phyloP scores from a whole-genome alignment of 1,284 basidiomycete genomes.

The Coniferiporia weirii region DNA sequence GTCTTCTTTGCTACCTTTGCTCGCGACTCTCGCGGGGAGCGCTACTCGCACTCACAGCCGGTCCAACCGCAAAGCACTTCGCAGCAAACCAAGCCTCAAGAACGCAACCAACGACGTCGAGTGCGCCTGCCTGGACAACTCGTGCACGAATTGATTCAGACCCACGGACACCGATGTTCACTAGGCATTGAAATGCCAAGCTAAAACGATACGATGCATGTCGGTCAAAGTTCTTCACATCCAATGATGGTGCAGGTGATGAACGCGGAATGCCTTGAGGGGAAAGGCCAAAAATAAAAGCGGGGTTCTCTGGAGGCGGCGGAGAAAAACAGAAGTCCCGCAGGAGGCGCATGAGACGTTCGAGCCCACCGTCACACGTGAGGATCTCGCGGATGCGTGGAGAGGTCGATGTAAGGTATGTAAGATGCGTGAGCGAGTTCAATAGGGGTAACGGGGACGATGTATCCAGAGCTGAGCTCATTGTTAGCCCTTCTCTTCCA shows the following conservation, averaged over 20 bases:
- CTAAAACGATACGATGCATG: slow-evolving; percentile 84
- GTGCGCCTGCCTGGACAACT: slow-evolving; percentile 93
- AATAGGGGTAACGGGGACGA: slow-evolving; percentile 87
- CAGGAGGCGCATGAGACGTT: slow-evolving; percentile 91
- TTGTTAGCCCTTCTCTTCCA: slow-evolving; percentile 19
- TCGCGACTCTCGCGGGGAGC: slow-evolving; percentile 70
- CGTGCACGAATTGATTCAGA: slow-evolving; percentile 87
- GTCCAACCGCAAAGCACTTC: slow-evolving; percentile 76
- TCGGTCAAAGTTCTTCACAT: slow-evolving; percentile 70
- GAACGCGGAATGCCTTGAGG: slow-evolving; percentile 49
- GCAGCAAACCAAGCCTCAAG: slow-evolving; percentile 88
- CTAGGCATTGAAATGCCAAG: slow-evolving; percentile 94
- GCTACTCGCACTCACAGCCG: slow-evolving; percentile 55
- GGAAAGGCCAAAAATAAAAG: slow-evolving; percentile 67
- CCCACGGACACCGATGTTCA: slow-evolving; percentile 97
- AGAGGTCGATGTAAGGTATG: slow-evolving; percentile 95
- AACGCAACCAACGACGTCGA: slow-evolving; percentile 93
- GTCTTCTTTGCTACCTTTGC: slow-evolving; percentile 55
- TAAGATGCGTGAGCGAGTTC: slow-evolving; percentile 96
- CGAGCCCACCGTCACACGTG: slow-evolving; percentile 95
- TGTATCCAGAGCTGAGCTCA: slow-evolving; percentile 80
- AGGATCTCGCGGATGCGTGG: slow-evolving; percentile 98
- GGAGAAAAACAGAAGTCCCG: slow-evolving; percentile 80
- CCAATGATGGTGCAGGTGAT: slow-evolving; percentile 52
- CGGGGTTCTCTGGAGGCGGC: slow-evolving; percentile 68